phyloP scores from a whole-genome alignment of 2,329 filamentous ascomycete species.

The Scedosporium dehoogii region DNA sequence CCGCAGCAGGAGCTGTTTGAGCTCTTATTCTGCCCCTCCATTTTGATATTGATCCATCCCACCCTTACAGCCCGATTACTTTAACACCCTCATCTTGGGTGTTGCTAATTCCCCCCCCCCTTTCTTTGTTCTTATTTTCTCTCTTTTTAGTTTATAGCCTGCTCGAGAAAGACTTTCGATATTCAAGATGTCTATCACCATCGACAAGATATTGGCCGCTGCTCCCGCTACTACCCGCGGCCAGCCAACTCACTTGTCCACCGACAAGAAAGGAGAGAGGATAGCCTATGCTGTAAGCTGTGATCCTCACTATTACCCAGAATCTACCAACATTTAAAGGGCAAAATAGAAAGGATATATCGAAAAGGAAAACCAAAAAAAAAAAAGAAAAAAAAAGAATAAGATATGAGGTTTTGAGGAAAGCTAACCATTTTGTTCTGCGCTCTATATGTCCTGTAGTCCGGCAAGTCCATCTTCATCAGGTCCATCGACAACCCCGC shows the following conservation, averaged over 20 bases:
- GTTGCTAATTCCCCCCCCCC: too few species aligned
- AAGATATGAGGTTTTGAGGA: too few species aligned
- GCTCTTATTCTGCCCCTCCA: too few species aligned
- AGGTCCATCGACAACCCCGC: slow-evolving; percentile 87
- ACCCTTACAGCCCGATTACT: too few species aligned
- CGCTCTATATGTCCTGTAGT: slow-evolving; percentile 40
- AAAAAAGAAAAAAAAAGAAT: too few species aligned
- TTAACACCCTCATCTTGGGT: too few species aligned
- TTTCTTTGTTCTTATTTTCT: not conserved
- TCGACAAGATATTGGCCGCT: slow-evolving; percentile 70
- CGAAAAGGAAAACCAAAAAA: too few species aligned
- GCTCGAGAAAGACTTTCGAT: not conserved
- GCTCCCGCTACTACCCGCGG: slow-evolving; percentile 75
- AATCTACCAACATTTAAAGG: not conserved
- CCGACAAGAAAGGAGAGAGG: slow-evolving; percentile 80
- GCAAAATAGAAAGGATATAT: too few species aligned
- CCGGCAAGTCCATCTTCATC: slow-evolving; percentile 92
- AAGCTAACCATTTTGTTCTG: not conserved
- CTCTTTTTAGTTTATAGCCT: not conserved
- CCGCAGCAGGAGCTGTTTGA: too few species aligned
- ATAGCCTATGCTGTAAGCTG: slow-evolving; percentile 79
- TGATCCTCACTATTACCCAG: not conserved
- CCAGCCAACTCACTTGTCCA: slow-evolving; percentile 79
- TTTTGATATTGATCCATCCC: too few species aligned
- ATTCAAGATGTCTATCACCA: slow-evolving; percentile 38